Base-by-base conservation (phyloP, 1,284 basidiomycete genomes). In the Rugosomyces carneus region DNA sequence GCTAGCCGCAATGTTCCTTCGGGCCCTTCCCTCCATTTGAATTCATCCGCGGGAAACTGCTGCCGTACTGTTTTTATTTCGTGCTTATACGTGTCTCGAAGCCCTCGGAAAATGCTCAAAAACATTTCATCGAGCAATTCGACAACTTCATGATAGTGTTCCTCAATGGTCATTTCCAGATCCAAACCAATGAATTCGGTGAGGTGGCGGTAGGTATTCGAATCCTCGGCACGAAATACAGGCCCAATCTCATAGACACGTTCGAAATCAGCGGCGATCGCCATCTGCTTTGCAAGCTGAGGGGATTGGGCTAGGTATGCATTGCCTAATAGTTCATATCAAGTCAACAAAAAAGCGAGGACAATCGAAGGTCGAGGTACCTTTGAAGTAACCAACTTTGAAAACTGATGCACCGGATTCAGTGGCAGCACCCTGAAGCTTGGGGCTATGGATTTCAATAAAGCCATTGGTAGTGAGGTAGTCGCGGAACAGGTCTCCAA, bases 121-220 rank as follows among this genome's bases (percentile, higher is more conserved):
- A 96, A 81, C 62, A 95, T 76, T 42, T 73, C 75, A 64, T 97
- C 93, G 48, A 97, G 77, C 29, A 89, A 65, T 57, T 94, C 90
- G 71, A 95, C 76, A 23, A 90, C 91, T 66, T 95, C 96, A 69
- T 99, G 94, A 61, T 99, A 99, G 66, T 98, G 93, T 64, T 98
- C 93, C 62, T 97, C 89, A 55, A 99, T 93, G 1, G 84, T 78
- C 96, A 99, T 99, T 67, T 99, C 96, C 56, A 99, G 76, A 88
- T 99, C 96, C 56, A 99, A 84, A 40, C 96, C 96, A 56, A 93
- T 90, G 68, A 98, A 99, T 68, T 99, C 96, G 37, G 96, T 99
- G 72, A 99, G 78, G 72, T 99, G 96, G 44, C 96, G 86, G 65
- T 97, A 91, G 3, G 95, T 98, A 68, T 96, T 95, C 35, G 93